These are phyloP conservation scores for Colletotrichum sp. DNA, from an alignment of 2,329 filamentous ascomycete genomes.

Conservation along the genomic window DNA sequence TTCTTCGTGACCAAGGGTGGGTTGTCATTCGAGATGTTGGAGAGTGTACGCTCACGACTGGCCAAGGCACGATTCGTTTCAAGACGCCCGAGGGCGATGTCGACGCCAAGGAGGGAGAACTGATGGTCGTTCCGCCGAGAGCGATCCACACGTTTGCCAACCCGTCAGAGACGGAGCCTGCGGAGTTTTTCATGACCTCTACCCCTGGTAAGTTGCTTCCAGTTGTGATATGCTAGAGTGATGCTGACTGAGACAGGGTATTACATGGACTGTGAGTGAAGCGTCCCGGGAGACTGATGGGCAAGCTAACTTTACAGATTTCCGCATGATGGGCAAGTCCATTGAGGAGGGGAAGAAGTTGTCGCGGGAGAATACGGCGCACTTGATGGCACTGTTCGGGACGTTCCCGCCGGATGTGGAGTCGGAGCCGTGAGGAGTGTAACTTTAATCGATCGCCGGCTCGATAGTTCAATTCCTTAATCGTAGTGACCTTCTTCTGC, in stretches of 20 bases:
- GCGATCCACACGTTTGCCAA: conserved; percentile 40
- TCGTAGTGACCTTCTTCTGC: conserved; percentile 31
- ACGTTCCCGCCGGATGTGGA: conserved; percentile 39
- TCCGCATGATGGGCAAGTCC: conserved; percentile 37
- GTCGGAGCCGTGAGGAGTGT: conserved; percentile 30
- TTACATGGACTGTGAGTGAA: conserved; percentile 39
- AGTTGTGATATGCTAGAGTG: neutral
- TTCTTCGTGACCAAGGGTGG: conserved; percentile 39
- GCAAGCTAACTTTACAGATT: conserved; percentile 29
- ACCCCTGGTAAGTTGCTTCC: conserved; percentile 30
- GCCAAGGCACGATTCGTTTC: conserved; percentile 32
- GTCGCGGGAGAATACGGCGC: conserved; percentile 27
- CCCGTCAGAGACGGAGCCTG: conserved; percentile 33
- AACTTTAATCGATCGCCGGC: neutral
- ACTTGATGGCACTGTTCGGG: conserved; percentile 41
- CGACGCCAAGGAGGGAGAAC: conserved; percentile 32
- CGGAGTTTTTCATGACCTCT: conserved; percentile 41
- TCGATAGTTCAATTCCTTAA: conserved; percentile 25
- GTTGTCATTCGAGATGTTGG: neutral
- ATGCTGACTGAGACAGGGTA: conserved; percentile 28
- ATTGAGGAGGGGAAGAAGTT: conserved; percentile 30
- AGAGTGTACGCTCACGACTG: neutral
- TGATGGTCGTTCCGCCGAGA: conserved; percentile 39
- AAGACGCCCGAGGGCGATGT: conserved; percentile 35
- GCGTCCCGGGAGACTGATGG: no score